Conservation (phyloP, 331 rosid species). For the Quercus phellos region DNA sequence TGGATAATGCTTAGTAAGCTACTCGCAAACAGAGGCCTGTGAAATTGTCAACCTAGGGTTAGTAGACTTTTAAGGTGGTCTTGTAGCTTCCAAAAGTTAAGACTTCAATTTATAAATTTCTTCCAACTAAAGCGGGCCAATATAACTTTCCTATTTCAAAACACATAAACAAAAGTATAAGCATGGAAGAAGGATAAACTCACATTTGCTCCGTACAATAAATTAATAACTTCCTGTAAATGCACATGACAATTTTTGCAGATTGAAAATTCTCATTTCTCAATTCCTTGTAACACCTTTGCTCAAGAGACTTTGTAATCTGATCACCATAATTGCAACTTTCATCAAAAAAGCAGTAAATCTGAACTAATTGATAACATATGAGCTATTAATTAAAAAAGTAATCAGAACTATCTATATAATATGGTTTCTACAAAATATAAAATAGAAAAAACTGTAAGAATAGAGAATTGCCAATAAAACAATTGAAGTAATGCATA, state of each 20-base stretch:
- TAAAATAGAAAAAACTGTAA: neutral
- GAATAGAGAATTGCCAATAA: neutral
- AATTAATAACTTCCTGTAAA: constrained; percentile 67
- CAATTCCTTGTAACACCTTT: constrained; percentile 89
- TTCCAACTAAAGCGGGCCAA: neutral
- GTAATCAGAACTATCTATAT: constrained; percentile 5
- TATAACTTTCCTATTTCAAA: neutral
- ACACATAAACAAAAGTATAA: neutral
- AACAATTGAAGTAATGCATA: neutral
- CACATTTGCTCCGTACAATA: constrained; percentile 93
- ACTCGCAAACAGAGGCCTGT: constrained; percentile 84
- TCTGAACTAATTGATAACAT: constrained; percentile 7
- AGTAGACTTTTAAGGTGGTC: neutral
- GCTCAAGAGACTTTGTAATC: constrained; percentile 81
- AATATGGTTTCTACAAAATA: constrained; percentile 1
- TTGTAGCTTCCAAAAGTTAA: neutral
- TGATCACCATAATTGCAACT: constrained; percentile 38
- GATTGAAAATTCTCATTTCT: constrained; percentile 67
- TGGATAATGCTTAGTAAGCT: constrained; percentile 84
- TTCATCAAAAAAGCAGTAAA: constrained; percentile 19
- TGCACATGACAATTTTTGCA: constrained; percentile 70
- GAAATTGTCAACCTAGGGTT: neutral
- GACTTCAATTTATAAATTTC: neutral
- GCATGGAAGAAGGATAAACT: constrained; percentile 36
- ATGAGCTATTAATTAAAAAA: constrained; percentile 2